These are phyloP conservation scores for Posidonia oceanica DNA, from an alignment of 116 monocot genomes.

Conservation along the genomic window DNA sequence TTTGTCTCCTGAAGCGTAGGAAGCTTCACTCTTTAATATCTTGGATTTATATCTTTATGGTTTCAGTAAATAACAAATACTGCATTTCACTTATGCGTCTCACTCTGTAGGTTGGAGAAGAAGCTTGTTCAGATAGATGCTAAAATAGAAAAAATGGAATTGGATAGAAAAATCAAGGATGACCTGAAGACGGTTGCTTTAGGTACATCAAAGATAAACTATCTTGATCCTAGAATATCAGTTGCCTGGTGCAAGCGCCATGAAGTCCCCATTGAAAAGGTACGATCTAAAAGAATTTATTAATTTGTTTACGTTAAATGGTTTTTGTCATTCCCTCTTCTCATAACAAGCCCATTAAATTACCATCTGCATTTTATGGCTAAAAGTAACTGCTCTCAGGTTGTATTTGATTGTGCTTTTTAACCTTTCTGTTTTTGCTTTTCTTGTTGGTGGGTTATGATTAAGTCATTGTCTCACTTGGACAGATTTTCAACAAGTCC, in stretches of 20 bases:
- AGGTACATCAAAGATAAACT: constrained; percentile 97
- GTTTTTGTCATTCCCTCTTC: no score
- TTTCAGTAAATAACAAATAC: no score
- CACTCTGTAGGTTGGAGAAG: constrained; percentile 59
- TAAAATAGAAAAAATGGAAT: constrained; percentile 89
- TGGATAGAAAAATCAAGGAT: constrained; percentile 71
- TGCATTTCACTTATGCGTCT: no score
- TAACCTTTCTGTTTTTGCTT: no score
- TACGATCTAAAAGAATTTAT: background rate
- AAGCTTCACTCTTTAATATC: background rate
- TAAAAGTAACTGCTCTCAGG: no score
- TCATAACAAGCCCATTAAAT: no score
- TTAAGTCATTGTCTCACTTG: background rate
- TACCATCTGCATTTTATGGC: no score
- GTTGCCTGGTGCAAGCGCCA: constrained; percentile 99
- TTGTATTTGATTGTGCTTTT: no score
- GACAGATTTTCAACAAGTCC: constrained; percentile 92
- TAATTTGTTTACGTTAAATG: no score
- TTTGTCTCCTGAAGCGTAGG: constrained; percentile 66
- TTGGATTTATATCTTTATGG: no score
- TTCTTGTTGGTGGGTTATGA: no score
- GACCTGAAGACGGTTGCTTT: constrained; percentile 91
- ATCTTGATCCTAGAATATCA: constrained; percentile 95
- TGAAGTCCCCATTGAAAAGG: constrained; percentile 99
- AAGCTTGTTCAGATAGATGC: constrained; percentile 53